Evolutionary conservation across 768 basidiomycete species (phyloP).

Genomic region (Boletus huronensis): DNA sequence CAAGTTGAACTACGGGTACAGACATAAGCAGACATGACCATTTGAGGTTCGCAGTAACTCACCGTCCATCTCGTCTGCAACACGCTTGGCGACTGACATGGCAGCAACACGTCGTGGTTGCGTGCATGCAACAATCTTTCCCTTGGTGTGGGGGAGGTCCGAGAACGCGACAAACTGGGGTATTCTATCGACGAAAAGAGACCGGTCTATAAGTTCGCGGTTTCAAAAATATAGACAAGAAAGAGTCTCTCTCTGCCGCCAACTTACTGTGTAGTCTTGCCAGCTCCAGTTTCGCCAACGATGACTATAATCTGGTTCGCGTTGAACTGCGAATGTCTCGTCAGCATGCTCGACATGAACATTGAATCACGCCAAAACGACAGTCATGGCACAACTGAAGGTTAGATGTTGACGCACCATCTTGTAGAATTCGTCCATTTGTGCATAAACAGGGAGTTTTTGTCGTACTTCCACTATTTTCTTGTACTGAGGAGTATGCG

Average conservation of each 20-base stretch:
- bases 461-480: slow-evolving; percentile 83
- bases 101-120: slow-evolving; percentile 96
- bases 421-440: slow-evolving; percentile 90
- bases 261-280: slow-evolving; percentile 92
- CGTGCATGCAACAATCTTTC: slow-evolving; percentile 93
- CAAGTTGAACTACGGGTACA: slow-evolving; percentile 71
- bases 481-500: slow-evolving; percentile 74
- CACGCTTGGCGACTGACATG: slow-evolving; percentile 97
- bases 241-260: slow-evolving; percentile 12
- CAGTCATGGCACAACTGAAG: background rate
- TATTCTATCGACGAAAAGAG: slow-evolving; percentile 55
- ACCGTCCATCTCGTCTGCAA: slow-evolving; percentile 99
- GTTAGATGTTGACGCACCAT: slow-evolving; percentile 55
- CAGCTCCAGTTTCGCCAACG: slow-evolving; percentile 93
- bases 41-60: slow-evolving; percentile 28
- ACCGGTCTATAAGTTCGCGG: slow-evolving; percentile 28
- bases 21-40: slow-evolving; percentile 1
- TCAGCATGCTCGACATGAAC: background rate
- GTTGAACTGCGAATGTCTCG: slow-evolving; percentile 20
- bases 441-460: slow-evolving; percentile 85
- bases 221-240: slow-evolving; percentile 18
- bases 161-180: slow-evolving; percentile 95
- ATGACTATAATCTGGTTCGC: slow-evolving; percentile 79
- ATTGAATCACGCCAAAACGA: background rate
- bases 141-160: slow-evolving; percentile 85